Base-by-base conservation (phyloP, 2,329 filamentous ascomycete genomes). In the Exophiala mesophila region DNA sequence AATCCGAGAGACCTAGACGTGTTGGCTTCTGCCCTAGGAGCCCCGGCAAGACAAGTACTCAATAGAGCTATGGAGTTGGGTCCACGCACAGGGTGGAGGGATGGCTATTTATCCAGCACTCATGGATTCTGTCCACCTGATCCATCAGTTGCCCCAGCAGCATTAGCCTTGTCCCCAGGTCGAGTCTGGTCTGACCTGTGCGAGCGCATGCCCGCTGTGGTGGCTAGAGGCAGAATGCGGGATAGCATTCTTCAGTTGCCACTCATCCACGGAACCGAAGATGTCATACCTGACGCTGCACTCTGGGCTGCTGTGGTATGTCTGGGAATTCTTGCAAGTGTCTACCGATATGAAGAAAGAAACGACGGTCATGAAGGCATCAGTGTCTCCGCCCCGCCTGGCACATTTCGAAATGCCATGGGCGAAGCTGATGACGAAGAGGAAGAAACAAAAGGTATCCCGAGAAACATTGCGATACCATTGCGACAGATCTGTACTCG, bases 61-160 rank as follows among this genome's bases (percentile, higher is more conserved):
- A 44, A 40, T 13, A 40, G 41, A 7, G 45, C 45, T 8, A 31
- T 39, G 35, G 40, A 43, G 20, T 29, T 41, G 8, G 45, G 45
- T 5, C 45, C 45, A 4, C n/a, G 31, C 5, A 48, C 45, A 21
- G 45, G 45, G 9, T 48, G 45, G 45, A 38, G 41, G 7, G 45
- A 48, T 26, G 45, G 45, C n/a, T 48, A 44, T 19, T 26, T 48
- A 15, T 36, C 36, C 4, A 44, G 40, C 29, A 44, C 36, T 8
- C 36, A 48, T 36, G 45, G 45, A n/a, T 48, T 48, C 23, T 48
- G 45, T 35, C 45, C 45, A 19, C 40, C 45, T 23, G 41, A 48
- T 30, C 36, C 41, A 19, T 43, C 40, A n/a, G 40, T 36, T 16
- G 37, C 45, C 8, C 37, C 37, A n/a, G 41, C 33, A 3, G 37